phyloP scores from a whole-genome alignment of 2,329 filamentous ascomycete species.

The Zymoseptoria pseudotritici region DNA sequence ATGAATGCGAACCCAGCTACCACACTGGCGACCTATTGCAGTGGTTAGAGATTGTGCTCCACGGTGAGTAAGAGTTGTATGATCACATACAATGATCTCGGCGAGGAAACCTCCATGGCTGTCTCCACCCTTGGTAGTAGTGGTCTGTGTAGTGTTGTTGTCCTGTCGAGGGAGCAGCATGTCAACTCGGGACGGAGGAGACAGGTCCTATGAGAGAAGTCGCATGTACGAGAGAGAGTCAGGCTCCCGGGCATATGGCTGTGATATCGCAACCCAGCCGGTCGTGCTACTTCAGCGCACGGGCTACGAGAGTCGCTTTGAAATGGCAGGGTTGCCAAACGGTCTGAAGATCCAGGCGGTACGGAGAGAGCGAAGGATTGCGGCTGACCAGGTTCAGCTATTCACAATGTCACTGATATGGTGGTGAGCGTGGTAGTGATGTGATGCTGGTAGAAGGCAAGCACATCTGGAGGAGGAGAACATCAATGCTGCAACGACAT shows the following conservation, averaged over 20 bases:
- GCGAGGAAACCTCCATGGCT: neutral
- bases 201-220: neutral
- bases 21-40: constrained; percentile 11
- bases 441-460: neutral
- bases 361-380: neutral
- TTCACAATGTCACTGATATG: neutral
- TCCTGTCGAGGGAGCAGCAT: neutral
- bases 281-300: neutral
- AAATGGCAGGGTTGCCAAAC: neutral
- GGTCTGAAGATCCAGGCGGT: neutral
- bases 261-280: neutral
- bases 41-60: neutral
- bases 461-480: neutral
- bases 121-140: neutral
- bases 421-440: neutral
- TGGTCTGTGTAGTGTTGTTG: neutral
- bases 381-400: neutral
- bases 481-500: neutral
- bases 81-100: neutral
- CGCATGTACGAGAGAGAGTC: neutral
- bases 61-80: neutral
- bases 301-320: neutral
- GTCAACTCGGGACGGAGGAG: neutral
- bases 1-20: constrained; percentile 10
- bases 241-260: neutral